Conservation (phyloP, 1,284 basidiomycete genomes). For the Trichosporon asahii region DNA sequence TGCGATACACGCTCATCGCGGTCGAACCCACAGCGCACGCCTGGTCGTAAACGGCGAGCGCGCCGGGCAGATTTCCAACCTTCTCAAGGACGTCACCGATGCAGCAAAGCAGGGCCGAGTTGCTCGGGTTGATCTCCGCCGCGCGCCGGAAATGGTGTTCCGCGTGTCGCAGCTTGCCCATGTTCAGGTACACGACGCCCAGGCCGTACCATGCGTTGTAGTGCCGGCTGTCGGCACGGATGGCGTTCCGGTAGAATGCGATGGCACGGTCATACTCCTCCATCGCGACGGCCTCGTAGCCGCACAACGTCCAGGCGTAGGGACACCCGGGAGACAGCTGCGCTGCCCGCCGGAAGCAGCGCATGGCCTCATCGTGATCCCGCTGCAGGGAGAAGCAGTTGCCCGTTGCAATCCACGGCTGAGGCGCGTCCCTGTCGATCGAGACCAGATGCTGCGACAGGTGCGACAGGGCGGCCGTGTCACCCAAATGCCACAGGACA, state of each 20-base stretch:
- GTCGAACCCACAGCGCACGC: conserved; percentile 61
- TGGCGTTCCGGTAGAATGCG: conserved; percentile 80
- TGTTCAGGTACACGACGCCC: conserved; percentile 85
- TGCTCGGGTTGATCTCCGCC: conserved; percentile 81
- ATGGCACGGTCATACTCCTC: conserved; percentile 87
- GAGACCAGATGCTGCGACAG: conserved; percentile 83
- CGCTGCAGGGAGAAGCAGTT: conserved; percentile 89
- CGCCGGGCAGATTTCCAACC: conserved; percentile 69
- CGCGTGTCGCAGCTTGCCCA: conserved; percentile 82
- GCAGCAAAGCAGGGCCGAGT: conserved; percentile 83
- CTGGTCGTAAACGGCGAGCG: conserved; percentile 71
- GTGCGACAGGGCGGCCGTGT: conserved; percentile 74
- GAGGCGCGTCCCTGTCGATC: conserved; percentile 72
- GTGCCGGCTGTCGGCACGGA: conserved; percentile 80
- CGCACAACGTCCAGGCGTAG: conserved; percentile 88
- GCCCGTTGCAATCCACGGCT: conserved; percentile 91
- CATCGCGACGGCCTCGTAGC: conserved; percentile 83
- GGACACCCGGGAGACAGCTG: conserved; percentile 78
- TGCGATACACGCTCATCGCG: conserved; percentile 81
- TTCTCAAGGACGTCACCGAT: conserved; percentile 85
- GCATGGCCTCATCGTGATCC: conserved; percentile 82
- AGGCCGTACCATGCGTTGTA: conserved; percentile 99
- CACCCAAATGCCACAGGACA: conserved; percentile 84
- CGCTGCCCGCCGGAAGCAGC: conserved; percentile 83
- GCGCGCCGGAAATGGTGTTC: conserved; percentile 93